A percentile compares a stretch with the other conserved stretches of the same genome.
Conservation (phyloP, 495 filamentous ascomycete genomes). For the Penicillium pancosmium region DNA sequence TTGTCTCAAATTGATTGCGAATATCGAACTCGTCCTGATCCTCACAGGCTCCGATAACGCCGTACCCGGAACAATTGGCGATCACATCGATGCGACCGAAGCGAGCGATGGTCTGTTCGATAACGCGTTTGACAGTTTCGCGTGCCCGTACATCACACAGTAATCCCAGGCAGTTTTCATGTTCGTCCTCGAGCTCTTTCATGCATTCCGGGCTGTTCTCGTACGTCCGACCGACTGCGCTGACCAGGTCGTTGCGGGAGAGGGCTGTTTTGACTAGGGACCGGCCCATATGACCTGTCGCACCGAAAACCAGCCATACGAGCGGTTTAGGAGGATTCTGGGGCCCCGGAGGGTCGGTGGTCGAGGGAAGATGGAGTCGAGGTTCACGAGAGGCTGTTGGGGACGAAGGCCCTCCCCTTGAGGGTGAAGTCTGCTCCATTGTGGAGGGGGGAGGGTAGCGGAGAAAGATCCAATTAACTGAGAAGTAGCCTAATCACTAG, state of each 20-base stretch:
- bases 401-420: slow-evolving; percentile 28
- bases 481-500: too few species aligned
- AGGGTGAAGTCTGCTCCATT: slow-evolving; percentile 43
- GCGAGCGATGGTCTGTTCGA: slow-evolving; percentile 65
- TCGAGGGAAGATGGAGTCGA: slow-evolving; percentile 66
- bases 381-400: slow-evolving; percentile 38
- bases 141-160: slow-evolving; percentile 89
- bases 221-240: slow-evolving; percentile 82
- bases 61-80: slow-evolving; percentile 89
- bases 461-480: too few species aligned
- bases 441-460: too few species aligned
- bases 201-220: slow-evolving; percentile 76
- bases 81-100: slow-evolving; percentile 89
- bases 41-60: slow-evolving; percentile 93
- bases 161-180: slow-evolving; percentile 69
- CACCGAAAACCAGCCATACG: slow-evolving; percentile 92
- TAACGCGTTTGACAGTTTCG: slow-evolving; percentile 71
- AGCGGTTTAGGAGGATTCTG: slow-evolving; percentile 71
- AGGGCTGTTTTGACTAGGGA: slow-evolving; percentile 82
- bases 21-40: slow-evolving; percentile 96
- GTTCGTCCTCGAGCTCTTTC: slow-evolving; percentile 53
- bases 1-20: slow-evolving; percentile 94
- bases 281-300: slow-evolving; percentile 93
- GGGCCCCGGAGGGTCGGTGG: slow-evolving; percentile 77
- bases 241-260: slow-evolving; percentile 82